These are phyloP conservation scores for Erigeron philadelphicus DNA, from an alignment of 140 eudicot species.

Conservation along the genomic window DNA sequence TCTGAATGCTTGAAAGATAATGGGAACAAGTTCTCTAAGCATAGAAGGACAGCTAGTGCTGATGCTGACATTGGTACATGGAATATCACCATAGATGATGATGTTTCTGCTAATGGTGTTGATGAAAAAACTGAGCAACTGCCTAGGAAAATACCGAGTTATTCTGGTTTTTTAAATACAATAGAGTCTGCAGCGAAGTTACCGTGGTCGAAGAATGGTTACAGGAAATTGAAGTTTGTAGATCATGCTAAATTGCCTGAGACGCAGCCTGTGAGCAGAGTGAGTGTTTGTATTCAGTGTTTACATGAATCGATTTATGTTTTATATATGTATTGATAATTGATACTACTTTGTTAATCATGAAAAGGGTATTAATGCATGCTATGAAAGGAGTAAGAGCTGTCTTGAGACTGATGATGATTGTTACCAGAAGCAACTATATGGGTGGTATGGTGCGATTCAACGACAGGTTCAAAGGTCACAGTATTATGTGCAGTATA, in stretches of 20 bases:
- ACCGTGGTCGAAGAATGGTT: constrained; percentile 62
- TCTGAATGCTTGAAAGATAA: constrained; percentile 30
- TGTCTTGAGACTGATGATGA: constrained; percentile 66
- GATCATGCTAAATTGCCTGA: constrained; percentile 43
- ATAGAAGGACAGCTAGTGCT: constrained; percentile 94
- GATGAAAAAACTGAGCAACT: constrained; percentile 41
- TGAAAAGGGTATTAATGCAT: constrained; percentile 44
- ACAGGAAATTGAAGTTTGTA: constrained; percentile 56
- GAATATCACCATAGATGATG: constrained; percentile 55
- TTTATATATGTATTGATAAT: constrained; percentile 16
- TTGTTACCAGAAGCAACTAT: constrained; percentile 66
- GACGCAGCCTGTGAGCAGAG: constrained; percentile 47
- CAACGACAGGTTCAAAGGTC: constrained; percentile 82
- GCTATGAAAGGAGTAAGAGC: constrained; percentile 68
- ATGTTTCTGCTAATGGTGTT: constrained; percentile 27
- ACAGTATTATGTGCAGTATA: constrained; percentile 73
- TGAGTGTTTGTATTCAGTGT: constrained; percentile 29
- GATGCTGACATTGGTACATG: constrained; percentile 77
- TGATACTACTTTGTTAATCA: background rate
- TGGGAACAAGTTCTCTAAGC: constrained; percentile 51
- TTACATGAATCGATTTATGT: background rate
- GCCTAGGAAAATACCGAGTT: constrained; percentile 72
- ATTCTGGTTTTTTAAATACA: constrained; percentile 61
- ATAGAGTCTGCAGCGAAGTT: constrained; percentile 53
- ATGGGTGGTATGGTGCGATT: constrained; percentile 84